These are phyloP conservation scores for Diaporthe citriasiana DNA, from an alignment of 2,329 filamentous ascomycete genomes.

Conservation along the genomic window DNA sequence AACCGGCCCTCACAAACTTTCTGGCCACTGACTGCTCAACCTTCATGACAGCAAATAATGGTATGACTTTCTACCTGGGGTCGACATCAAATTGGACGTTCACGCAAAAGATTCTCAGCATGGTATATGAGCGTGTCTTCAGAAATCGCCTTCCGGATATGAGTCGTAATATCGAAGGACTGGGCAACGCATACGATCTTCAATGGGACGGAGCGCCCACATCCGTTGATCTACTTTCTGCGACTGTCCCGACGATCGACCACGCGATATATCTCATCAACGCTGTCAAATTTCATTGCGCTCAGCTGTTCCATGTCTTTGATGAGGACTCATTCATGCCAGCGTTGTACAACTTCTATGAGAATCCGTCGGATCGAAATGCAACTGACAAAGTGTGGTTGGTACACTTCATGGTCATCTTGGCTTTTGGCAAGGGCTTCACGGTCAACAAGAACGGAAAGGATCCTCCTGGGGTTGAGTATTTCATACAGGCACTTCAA, in stretches of 20 bases:
- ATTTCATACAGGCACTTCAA: constrained; percentile 61
- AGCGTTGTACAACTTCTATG: constrained; percentile 48
- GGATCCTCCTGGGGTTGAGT: constrained; percentile 61
- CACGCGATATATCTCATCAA: constrained; percentile 67
- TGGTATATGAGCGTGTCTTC: constrained; percentile 57
- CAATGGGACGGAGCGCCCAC: constrained; percentile 49
- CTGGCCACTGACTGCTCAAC: constrained; percentile 56
- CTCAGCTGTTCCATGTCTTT: constrained; percentile 67
- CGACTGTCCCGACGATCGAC: constrained; percentile 64
- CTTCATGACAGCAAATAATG: constrained; percentile 58
- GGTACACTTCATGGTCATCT: constrained; percentile 66
- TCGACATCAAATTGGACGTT: constrained; percentile 72
- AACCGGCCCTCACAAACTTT: constrained; percentile 55
- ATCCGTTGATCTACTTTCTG: constrained; percentile 57
- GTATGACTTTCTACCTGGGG: constrained; percentile 63
- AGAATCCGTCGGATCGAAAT: constrained; percentile 38
- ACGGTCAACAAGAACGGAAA: constrained; percentile 55
- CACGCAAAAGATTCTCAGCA: constrained; percentile 61
- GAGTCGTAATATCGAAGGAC: constrained; percentile 1
- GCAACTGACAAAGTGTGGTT: constrained; percentile 57
- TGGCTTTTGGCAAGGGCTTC: constrained; percentile 70
- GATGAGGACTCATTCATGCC: constrained; percentile 66
- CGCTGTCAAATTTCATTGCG: constrained; percentile 69
- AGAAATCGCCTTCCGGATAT: constrained; percentile 16
- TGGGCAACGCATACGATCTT: constrained; percentile 26